Evolutionary conservation across 805 yeast genomes (phyloP).

Genomic region (Metschnikowia lochheadii): DNA sequence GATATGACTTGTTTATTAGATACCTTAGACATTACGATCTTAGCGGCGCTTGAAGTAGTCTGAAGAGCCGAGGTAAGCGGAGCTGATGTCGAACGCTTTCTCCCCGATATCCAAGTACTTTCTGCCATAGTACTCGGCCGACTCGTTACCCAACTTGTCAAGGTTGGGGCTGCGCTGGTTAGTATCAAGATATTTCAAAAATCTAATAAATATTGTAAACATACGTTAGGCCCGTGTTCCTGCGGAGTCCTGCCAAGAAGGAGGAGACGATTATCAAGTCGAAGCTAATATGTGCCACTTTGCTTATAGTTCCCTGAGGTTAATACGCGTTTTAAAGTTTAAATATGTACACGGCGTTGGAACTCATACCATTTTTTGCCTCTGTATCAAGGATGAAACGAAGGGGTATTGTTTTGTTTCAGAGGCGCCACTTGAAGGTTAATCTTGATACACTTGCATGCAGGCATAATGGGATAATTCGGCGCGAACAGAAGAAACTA

Average conservation of each 20-base stretch:
- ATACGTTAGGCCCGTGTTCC: constrained; percentile 60
- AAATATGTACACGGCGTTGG: not conserved
- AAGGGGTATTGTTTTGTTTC: not conserved
- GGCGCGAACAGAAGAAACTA: not conserved
- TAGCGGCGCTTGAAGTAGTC: constrained; percentile 65
- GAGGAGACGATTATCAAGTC: constrained; percentile 65
- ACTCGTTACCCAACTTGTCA: constrained; percentile 40
- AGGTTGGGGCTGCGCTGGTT: constrained; percentile 39
- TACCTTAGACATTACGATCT: constrained; percentile 5
- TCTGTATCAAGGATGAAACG: not conserved
- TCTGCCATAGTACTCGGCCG: constrained; percentile 47
- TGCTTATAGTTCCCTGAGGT: constrained; percentile 25
- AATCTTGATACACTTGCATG: not conserved
- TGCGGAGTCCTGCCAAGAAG: constrained; percentile 46
- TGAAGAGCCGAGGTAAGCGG: constrained; percentile 66
- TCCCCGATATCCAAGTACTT: constrained; percentile 87
- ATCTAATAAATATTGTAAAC: constrained; percentile 2
- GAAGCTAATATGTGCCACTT: constrained; percentile 50
- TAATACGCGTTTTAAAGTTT: not conserved
- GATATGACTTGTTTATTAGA: not conserved
- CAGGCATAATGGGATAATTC: not conserved
- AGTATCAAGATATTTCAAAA: not conserved
- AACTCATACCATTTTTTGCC: not conserved
- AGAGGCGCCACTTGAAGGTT: not conserved
- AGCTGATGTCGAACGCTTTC: constrained; percentile 65